These are phyloP conservation scores for Diaporthe eres DNA, from an alignment of 2,329 filamentous ascomycete species.

Conservation along the genomic window DNA sequence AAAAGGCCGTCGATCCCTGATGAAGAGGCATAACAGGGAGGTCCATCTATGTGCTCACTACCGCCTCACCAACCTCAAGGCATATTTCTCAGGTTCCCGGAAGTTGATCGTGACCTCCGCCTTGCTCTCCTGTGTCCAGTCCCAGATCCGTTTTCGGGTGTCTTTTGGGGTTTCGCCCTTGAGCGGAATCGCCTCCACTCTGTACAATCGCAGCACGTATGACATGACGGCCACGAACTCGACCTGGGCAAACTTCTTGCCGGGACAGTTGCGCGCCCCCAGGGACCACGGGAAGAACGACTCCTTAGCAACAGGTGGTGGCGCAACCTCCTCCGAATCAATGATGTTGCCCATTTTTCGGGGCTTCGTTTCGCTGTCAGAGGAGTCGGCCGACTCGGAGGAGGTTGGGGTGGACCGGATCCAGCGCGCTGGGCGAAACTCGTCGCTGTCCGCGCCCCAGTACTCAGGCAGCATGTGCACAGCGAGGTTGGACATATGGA, in stretches of 20 bases:
- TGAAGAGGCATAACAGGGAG: fast-evolving
- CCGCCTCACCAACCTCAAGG: conserved; percentile 35
- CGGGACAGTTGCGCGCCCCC: conserved; percentile 27
- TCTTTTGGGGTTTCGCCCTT: neutral
- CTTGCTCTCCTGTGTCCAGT: conserved; percentile 15
- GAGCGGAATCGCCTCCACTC: neutral
- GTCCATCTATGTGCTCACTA: neutral
- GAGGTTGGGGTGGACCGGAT: neutral
- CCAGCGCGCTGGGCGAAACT: conserved; percentile 36
- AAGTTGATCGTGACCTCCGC: conserved; percentile 26
- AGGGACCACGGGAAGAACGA: conserved; percentile 24
- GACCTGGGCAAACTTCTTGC: conserved; percentile 35
- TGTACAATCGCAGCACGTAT: neutral
- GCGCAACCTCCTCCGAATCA: neutral
- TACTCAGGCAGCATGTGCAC: conserved; percentile 18
- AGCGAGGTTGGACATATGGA: conserved; percentile 23
- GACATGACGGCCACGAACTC: conserved; percentile 32
- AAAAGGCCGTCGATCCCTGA: neutral
- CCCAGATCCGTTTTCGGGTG: conserved; percentile 15
- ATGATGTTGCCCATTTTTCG: neutral
- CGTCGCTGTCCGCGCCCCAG: conserved; percentile 26
- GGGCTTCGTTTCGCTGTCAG: neutral
- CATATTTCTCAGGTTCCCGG: conserved; percentile 43
- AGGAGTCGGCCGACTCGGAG: fast-evolving
- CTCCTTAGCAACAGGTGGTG: conserved; percentile 18